Base-by-base conservation (phyloP, 1,284 basidiomycete species). In the Chalciporus sp. region DNA sequence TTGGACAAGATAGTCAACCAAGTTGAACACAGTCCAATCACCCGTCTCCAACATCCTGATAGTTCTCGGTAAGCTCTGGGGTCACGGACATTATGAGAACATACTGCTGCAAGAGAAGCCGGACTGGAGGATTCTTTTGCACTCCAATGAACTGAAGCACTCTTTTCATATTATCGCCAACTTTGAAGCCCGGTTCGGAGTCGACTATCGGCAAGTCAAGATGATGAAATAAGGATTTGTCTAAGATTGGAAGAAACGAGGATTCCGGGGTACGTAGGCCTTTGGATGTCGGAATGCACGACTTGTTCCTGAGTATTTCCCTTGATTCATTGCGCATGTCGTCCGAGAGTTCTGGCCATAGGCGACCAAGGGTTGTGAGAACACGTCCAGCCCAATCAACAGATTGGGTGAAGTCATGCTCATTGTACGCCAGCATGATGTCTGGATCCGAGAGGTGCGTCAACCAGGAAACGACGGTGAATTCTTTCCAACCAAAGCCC, bases 71-170 rank as follows among this genome's bases (percentile, higher is more conserved):
- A 3, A 41, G 2, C 7, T 19, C 10, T 3, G 8, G 27, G 14
- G 14, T 1, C 14, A 46, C 41, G 8, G 37, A 14, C 8, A 10
- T 1, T 9, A 2, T 6, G 19, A 11, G 40, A 11, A 27, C 51
- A 52, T 53, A 90, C 85, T 88, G 76, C 49, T 83, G 80, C 65
- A 93, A 93, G 7, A 93, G 80, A 4, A 94, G 74, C 65, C 92
- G 90, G 1, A 95, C 75, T 47, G 95, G 92, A n/a, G 97, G 92
- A 61, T 95, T 92, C 61, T 86, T 88, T 17, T 92, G 81, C 4
- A 97, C 92, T 10, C 92, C 93, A 1, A 97, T 73, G 0, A 79
- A 80, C 42, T 83, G 74, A 7, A 98, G 72, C 42, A 97, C 72
- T 62, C 83, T 85, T 64, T 94, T 91, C 55, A 94, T 66, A 7